Base-by-base conservation (phyloP, 768 basidiomycete species). In the Chiua virens region DNA sequence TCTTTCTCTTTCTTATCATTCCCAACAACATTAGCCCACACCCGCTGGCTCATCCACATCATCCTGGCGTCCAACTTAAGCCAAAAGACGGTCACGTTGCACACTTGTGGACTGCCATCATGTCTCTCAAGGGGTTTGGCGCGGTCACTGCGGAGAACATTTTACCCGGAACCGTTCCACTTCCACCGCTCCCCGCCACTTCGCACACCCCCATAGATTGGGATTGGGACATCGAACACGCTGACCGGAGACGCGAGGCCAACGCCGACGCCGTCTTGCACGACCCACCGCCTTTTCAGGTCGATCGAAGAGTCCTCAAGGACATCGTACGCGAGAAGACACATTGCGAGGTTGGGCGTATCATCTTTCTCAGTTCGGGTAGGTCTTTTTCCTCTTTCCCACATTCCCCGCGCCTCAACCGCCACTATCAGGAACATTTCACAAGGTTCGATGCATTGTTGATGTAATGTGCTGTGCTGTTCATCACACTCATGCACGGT, bases 271-370 rank as follows among this genome's bases (percentile, higher is more conserved):
- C 79, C 14, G 78, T 78, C 4, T 58, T 83, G 18, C 86, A 89
- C 58, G 79, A 79, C 30, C 73, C 77, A 10, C 77, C 75, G 6
- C 86, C 86, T 21, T 90, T 92, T 60, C 81, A 81, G 47, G 84
- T 92, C 22, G 91, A 92, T 68, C 72, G 90, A 49, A 77, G 77
- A 48, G 75, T 89, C 20, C 73, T 93, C 54, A 86, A 82, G 67
- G 88, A 90, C 56, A 83, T 92, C 38, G 83, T 92, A 8, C 75
- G 81, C 42, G 87, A 90, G 62, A 85, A 83, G 58, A 79, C 85
- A 70, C 77, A 72, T 20, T 68, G 75, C 14, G 81, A 85, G 21
- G 88, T 91, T 15, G 87, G 79, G 3, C 73, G 83, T 20, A 89
- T 92, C 58, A 69, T 65, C 32, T 93, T 91, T 61, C 68, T 93